Base-by-base conservation (phyloP, 495 filamentous ascomycete species). In the Talaromyces stipitatus region DNA sequence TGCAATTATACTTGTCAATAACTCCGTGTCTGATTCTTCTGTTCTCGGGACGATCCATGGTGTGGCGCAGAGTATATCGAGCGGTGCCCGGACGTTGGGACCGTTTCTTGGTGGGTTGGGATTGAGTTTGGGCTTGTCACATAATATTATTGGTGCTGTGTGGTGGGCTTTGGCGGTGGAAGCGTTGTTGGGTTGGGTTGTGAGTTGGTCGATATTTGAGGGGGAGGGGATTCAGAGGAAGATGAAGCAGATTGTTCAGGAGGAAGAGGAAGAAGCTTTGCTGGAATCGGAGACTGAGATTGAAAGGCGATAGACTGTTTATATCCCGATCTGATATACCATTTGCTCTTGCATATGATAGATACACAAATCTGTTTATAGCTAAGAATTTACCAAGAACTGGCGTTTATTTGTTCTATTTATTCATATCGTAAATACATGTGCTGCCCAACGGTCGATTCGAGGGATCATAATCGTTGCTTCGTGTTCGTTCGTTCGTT, bases 11-110 rank as follows among this genome's bases (percentile, higher is more conserved):
- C 68, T 92, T 1, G 73, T 91, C 0, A 89, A 85, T 14, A 89
- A 90, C 59, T 75, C 76, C 12, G 81, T 83, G n/a, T 83, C 87
- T 2, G 72, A 82, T 36, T 78, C 81, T 4, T 72, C 63, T 4
- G 77, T 87, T 2, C 66, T 91, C 7, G 86, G 86, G 0, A 89
- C 85, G 1, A 74, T 92, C 0, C 85, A 90, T 59, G 88, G 88
- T 0, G 74, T 85, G 0, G 86, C 82, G 3, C 84, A 87, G 61
- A 85, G 80, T 67, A 71, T 90, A 9, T 70, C 77, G 2, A 82
- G 75, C 38, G 73, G 78, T 4, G 79, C 80, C 14, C 75, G 86
- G 16, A 84, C 88, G 0, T 63, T 89, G 8, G 88, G 88, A 0
- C 87, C 88, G 3, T 75, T 81, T 1, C 52, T 85, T n/a, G 83